Evolutionary conservation across 106 monocot genomes (phyloP).

Genomic region (Dendrobium huoshanense): DNA sequence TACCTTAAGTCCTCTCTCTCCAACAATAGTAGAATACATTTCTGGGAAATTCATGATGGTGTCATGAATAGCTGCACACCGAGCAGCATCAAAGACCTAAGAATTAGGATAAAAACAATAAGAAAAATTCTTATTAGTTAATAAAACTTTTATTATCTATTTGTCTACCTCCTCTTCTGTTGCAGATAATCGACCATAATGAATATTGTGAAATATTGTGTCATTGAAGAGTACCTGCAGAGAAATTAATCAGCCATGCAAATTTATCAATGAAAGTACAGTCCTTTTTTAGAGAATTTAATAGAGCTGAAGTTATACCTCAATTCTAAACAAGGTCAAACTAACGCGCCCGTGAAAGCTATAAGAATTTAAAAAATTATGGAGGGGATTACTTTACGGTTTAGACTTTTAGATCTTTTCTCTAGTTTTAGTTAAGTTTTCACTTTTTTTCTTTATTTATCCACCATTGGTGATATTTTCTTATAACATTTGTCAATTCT

Average conservation of each 20-base stretch:
- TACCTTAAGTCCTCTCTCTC: constrained; percentile 96
- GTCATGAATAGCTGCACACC: constrained; percentile 83
- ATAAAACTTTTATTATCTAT: not conserved
- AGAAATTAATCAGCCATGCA: not conserved
- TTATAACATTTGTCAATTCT: too few relatives aligned
- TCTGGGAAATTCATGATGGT: constrained; percentile 94
- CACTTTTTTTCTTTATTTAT: too few relatives aligned
- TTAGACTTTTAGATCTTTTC: too few relatives aligned
- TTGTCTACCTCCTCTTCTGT: constrained; percentile 76
- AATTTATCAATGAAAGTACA: not conserved
- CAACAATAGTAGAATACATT: constrained; percentile 86
- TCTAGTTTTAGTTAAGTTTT: too few relatives aligned
- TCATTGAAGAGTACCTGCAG: constrained; percentile 96
- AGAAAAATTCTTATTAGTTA: not conserved
- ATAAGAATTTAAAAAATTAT: too few relatives aligned
- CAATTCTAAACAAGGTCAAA: not conserved
- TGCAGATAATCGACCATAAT: constrained; percentile 85
- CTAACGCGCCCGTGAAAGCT: too few relatives aligned
- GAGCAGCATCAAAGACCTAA: constrained; percentile 90
- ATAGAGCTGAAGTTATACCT: not conserved
- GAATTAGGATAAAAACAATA: constrained; percentile 7
- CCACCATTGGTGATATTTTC: too few relatives aligned
- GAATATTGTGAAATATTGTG: constrained; percentile 94
- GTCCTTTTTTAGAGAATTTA: not conserved
- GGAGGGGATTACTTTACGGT: too few relatives aligned